Evolutionary conservation across 2,329 filamentous ascomycete genomes (phyloP).

Genomic region (Stagonosporopsis chrysanthemi): DNA sequence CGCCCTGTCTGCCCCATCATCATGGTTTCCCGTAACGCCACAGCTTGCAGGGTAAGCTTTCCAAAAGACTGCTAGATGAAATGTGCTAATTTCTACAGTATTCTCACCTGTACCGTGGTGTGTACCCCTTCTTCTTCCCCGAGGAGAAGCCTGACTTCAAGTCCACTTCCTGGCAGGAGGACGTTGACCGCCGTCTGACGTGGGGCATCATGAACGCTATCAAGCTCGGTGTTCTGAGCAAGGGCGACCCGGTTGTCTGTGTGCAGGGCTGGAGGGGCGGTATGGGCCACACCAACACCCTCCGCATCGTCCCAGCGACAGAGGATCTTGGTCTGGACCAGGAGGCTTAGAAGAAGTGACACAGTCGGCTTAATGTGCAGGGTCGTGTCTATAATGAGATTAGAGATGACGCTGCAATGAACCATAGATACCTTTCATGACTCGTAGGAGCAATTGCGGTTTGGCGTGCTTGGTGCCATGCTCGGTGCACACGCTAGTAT

Average conservation of each 20-base stretch:
- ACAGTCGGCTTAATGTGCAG: constrained; percentile 20
- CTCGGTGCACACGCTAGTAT: constrained; percentile 36
- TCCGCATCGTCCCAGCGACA: constrained; percentile 60
- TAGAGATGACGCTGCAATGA: constrained; percentile 20
- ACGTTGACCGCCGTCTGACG: constrained; percentile 96
- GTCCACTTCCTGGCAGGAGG: constrained; percentile 95
- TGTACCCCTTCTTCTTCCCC: constrained; percentile 96
- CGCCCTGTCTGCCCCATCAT: constrained; percentile 98
- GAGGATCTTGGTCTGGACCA: constrained; percentile 59
- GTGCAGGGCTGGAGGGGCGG: constrained; percentile 92
- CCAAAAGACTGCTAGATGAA: background rate
- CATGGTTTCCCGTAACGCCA: constrained; percentile 92
- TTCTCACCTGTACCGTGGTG: constrained; percentile 93
- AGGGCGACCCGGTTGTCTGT: constrained; percentile 79
- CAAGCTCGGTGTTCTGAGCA: constrained; percentile 76
- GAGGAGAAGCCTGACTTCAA: constrained; percentile 95
- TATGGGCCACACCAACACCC: constrained; percentile 89
- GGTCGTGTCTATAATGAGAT: constrained; percentile 20
- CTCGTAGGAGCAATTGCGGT: constrained; percentile 34
- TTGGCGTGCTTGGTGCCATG: constrained; percentile 30
- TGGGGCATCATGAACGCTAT: constrained; percentile 92
- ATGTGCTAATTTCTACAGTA: constrained; percentile 60
- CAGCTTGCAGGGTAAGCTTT: constrained; percentile 72
- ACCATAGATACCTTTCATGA: constrained; percentile 30
- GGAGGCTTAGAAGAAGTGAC: constrained; percentile 48